Evolutionary conservation across 352 stramenopile genomes (phyloP).

Genomic region (Phytophthora rubi): DNA sequence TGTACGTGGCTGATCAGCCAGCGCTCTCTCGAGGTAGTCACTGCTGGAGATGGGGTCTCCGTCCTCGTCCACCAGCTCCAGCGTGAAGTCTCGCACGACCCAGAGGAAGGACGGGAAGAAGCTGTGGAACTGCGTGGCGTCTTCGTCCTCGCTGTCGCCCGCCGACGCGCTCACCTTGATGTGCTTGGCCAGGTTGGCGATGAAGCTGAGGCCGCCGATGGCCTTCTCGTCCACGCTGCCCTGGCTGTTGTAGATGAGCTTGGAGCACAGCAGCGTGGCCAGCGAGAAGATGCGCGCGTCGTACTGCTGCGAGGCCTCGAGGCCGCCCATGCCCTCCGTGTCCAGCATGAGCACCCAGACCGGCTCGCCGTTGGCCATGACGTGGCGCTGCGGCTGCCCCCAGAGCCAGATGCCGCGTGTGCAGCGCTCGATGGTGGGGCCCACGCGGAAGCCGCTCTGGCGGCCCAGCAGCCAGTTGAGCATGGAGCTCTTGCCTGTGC

Average conservation of each 20-base stretch:
- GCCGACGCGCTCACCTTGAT: conserved; percentile 75
- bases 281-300: conserved; percentile 90
- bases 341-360: conserved; percentile 89
- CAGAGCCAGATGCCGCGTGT: conserved; percentile 90
- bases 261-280: conserved; percentile 84
- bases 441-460: conserved; percentile 77
- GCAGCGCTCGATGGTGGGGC: conserved; percentile 82
- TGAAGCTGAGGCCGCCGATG: conserved; percentile 85
- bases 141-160: conserved; percentile 44
- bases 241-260: conserved; percentile 91
- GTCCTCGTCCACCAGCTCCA: conserved; percentile 88
- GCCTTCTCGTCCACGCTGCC: conserved; percentile 88
- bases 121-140: conserved; percentile 77
- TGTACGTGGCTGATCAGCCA: conserved; percentile 75
- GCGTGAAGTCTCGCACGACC: conserved; percentile 89
- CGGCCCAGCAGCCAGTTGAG: conserved; percentile 87
- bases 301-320: conserved; percentile 88
- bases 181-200: conserved; percentile 87
- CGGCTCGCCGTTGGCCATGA: conserved; percentile 67
- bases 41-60: conserved; percentile 76
- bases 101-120: conserved; percentile 92
- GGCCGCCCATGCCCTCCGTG: conserved; percentile 85
- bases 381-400: conserved; percentile 66
- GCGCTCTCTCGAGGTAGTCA: conserved; percentile 84
- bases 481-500: conserved; percentile 89